Percentiles rank a stretch among this genome's conserved stretches.
Conservation (phyloP, 2,329 filamentous ascomycete genomes). For the Leptosphaerulina australis region DNA sequence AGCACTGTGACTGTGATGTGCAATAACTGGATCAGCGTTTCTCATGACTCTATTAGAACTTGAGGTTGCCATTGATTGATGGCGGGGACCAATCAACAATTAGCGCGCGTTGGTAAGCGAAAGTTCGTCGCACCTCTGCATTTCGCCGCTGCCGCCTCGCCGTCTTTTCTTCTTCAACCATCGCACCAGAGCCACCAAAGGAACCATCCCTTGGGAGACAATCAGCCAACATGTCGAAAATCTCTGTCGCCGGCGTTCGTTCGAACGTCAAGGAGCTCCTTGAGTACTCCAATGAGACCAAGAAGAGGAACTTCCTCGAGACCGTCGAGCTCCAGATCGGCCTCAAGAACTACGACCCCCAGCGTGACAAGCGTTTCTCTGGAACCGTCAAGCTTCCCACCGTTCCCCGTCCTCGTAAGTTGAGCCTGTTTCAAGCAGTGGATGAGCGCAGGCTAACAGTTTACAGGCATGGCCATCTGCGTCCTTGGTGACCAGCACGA, state of each 20-base stretch:
- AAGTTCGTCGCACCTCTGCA: slow-evolving; percentile 22
- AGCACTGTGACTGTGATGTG: too few species aligned
- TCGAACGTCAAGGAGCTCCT: slow-evolving; percentile 91
- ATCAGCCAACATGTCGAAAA: slow-evolving; percentile 73
- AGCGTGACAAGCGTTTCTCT: slow-evolving; percentile 99
- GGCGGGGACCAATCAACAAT: slow-evolving; percentile 7
- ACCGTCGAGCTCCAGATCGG: slow-evolving; percentile 74
- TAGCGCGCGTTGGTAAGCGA: slow-evolving; percentile 23
- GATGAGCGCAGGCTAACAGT: slow-evolving; percentile 14
- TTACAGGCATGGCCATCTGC: slow-evolving; percentile 54
- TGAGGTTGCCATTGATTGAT: too few species aligned
- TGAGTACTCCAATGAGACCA: slow-evolving; percentile 91
- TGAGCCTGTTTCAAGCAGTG: neutral
- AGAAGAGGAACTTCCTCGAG: slow-evolving; percentile 98
- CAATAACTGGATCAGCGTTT: too few species aligned
- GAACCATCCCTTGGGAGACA: slow-evolving; percentile 58
- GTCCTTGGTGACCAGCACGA: slow-evolving; percentile 95
- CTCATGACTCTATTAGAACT: too few species aligned
- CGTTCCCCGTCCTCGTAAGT: slow-evolving; percentile 72
- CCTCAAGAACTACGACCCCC: slow-evolving; percentile 68
- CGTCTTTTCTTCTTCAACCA: slow-evolving; percentile 35
- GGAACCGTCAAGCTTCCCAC: slow-evolving; percentile 95
- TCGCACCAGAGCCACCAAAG: slow-evolving; percentile 50
- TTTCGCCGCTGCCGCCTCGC: slow-evolving; percentile 21
- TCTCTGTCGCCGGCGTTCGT: slow-evolving; percentile 92